Conservation (phyloP, 192 early-diverging fungal genomes). For the Mortierella hygrophila region DNA sequence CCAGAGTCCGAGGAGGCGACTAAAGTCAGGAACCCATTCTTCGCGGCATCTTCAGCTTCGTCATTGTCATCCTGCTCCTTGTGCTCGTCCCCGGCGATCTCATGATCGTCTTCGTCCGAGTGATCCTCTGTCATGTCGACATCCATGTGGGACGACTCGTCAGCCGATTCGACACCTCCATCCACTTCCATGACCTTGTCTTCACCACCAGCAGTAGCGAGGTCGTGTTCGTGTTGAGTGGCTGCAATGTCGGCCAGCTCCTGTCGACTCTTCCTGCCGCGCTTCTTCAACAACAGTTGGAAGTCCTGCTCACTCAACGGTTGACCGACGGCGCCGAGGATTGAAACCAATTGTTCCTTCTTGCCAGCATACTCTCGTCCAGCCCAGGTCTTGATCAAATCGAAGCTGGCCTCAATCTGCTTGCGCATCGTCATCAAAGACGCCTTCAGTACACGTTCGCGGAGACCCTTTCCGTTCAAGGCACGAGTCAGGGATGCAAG, state of each 20-base stretch:
- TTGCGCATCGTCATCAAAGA: slow-evolving; percentile 42
- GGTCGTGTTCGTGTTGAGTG: slow-evolving; percentile 21
- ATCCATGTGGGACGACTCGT: background rate
- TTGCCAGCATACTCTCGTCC: slow-evolving; percentile 15
- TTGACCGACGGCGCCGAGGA: slow-evolving; percentile 40
- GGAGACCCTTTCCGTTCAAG: slow-evolving; percentile 37
- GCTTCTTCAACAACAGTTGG: slow-evolving; percentile 29
- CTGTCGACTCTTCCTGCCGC: slow-evolving; percentile 44
- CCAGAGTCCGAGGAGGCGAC: slow-evolving; percentile 5
- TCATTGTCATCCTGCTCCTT: background rate
- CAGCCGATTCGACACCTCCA: background rate
- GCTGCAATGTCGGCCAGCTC: slow-evolving; percentile 54
- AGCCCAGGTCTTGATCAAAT: slow-evolving; percentile 26
- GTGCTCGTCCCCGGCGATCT: background rate
- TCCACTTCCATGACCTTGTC: slow-evolving; percentile 28
- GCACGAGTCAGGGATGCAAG: slow-evolving; percentile 40
- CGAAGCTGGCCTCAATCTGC: slow-evolving; percentile 44
- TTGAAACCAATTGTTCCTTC: slow-evolving; percentile 22
- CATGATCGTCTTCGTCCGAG: slow-evolving; percentile 15
- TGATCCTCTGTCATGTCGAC: slow-evolving; percentile 21
- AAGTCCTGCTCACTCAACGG: slow-evolving; percentile 26
- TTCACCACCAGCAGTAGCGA: background rate
- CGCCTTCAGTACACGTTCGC: slow-evolving; percentile 40
- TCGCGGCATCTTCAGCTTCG: background rate
- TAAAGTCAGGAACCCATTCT: slow-evolving; percentile 6